Conservation (phyloP, 2,329 filamentous ascomycete species). For the Nannizzia gypsea region DNA sequence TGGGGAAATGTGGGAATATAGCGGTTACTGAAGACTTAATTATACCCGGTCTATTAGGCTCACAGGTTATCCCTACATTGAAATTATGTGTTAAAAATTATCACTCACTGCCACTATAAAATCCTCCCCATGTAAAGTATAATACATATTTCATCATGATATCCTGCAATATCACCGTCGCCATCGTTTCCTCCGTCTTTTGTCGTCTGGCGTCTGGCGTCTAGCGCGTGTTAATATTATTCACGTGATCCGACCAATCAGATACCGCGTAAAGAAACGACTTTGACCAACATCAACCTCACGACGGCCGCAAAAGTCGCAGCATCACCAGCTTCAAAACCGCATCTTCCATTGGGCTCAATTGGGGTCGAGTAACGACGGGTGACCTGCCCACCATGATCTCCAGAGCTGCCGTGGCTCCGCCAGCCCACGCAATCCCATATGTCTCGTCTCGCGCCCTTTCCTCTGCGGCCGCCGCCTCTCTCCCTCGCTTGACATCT, state of each 20-base stretch:
- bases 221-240: not conserved
- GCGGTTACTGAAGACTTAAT: no score
- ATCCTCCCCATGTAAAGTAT: no score
- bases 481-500: conserved; percentile 20
- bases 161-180: not conserved
- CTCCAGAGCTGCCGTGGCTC: conserved; percentile 34
- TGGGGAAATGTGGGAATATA: no score
- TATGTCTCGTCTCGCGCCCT: conserved; percentile 32
- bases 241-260: not conserved
- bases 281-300: conserved; percentile 3
- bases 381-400: conserved; percentile 27
- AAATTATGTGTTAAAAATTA: no score
- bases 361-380: not conserved
- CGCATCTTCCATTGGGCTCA: conserved; percentile 2
- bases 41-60: no score
- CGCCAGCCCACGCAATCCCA: conserved; percentile 31
- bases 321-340: not conserved
- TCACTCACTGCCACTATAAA: no score
- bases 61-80: no score
- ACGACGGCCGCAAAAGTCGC: not conserved
- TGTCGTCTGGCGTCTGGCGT: no score
- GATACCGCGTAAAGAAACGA: not conserved
- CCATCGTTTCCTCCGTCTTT: not conserved
- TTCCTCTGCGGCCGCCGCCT: conserved; percentile 23
- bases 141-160: not conserved